Conservation (phyloP, 208 protist species). For the Leishmania mexicana region DNA sequence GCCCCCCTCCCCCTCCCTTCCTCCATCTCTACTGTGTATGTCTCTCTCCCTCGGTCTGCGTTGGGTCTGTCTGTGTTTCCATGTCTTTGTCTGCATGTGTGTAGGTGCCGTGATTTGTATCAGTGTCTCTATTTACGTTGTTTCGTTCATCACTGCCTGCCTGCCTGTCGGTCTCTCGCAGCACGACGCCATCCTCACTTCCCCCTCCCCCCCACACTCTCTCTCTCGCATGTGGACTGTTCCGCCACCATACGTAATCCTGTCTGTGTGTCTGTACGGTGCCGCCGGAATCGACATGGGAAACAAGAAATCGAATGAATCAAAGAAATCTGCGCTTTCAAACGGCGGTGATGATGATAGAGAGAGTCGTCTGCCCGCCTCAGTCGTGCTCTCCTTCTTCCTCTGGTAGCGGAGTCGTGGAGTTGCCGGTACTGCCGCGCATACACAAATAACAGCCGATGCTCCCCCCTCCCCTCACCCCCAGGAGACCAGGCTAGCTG, state of each 20-base stretch:
- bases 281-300: not conserved
- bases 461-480: not conserved
- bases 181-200: not conserved
- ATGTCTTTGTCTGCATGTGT: not conserved
- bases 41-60: not conserved
- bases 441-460: not conserved
- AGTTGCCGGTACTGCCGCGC: not conserved
- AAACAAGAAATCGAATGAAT: not conserved
- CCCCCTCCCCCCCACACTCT: not conserved
- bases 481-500: not conserved
- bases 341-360: not conserved
- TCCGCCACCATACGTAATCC: not conserved
- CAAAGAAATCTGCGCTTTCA: not conserved
- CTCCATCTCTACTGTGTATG: not conserved
- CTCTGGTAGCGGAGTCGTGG: not conserved
- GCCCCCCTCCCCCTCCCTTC: not conserved
- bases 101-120: not conserved
- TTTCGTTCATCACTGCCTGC: not conserved
- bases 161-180: not conserved
- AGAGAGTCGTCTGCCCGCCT: not conserved
- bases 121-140: not conserved
- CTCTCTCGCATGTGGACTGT: not conserved
- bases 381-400: not conserved
- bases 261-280: not conserved
- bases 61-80: not conserved